A percentile compares a stretch with the other conserved stretches of the same genome.
These are phyloP conservation scores for Bryoerythrophyllum caledonicum DNA, from an alignment of 225 moss, liverwort and hornwort genomes.

Conservation along the genomic window DNA sequence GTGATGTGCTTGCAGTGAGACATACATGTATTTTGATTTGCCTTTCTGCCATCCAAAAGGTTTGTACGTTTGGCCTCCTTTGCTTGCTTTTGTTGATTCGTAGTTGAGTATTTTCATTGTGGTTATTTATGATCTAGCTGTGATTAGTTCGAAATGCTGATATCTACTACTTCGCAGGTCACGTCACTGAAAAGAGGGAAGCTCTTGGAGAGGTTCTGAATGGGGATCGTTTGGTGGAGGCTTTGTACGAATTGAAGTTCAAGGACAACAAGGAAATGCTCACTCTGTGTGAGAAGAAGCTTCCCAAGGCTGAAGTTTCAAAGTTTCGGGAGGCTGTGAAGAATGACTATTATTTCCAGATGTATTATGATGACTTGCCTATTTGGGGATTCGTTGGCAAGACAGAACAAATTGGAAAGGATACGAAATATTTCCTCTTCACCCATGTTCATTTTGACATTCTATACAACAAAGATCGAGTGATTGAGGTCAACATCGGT, in stretches of 20 bases:
- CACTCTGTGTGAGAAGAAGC: constrained; percentile 50
- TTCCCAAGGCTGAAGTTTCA: constrained; percentile 43
- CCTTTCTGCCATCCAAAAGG: constrained; percentile 72
- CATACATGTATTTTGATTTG: constrained; percentile 79
- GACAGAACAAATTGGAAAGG: constrained; percentile 33
- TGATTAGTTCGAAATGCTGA: background rate
- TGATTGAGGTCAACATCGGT: constrained; percentile 70
- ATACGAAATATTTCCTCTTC: constrained; percentile 45
- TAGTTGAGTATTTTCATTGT: background rate
- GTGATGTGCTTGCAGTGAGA: constrained; percentile 61
- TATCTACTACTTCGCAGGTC: constrained; percentile 33
- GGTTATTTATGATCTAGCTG: background rate
- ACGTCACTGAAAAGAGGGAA: constrained; percentile 75
- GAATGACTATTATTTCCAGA: constrained; percentile 86
- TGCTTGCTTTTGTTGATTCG: background rate
- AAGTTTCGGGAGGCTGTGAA: constrained; percentile 76
- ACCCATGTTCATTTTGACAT: constrained; percentile 81
- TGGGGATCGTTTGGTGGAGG: constrained; percentile 80
- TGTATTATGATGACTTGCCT: constrained; percentile 87
- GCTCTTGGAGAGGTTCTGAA: constrained; percentile 85
- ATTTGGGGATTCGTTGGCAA: constrained; percentile 85
- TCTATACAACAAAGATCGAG: constrained; percentile 68
- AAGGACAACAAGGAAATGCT: constrained; percentile 47
- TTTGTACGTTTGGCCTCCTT: constrained; percentile 12
- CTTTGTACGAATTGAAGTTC: constrained; percentile 69